Conservation (phyloP, 495 filamentous ascomycete genomes). For the Echria macrotheca region DNA sequence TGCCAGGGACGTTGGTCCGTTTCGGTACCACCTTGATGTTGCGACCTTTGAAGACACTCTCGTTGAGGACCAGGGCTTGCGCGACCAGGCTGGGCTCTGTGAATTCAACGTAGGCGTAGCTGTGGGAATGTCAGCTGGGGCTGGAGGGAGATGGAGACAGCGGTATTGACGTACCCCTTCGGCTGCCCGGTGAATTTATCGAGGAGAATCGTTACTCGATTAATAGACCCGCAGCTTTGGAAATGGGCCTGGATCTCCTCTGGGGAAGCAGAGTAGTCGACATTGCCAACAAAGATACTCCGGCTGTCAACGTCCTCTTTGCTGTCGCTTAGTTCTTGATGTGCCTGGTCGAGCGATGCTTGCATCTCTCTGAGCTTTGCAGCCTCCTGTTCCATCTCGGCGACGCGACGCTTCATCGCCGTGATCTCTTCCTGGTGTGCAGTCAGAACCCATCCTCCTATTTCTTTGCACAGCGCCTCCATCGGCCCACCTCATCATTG, state of each 20-base stretch:
- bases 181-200: conserved; percentile 98
- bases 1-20: conserved; percentile 92
- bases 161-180: conserved; percentile 68
- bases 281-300: conserved; percentile 97
- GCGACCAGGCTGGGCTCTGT: conserved; percentile 89
- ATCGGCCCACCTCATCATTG: conserved; percentile 39
- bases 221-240: conserved; percentile 95
- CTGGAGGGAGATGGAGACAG: background rate
- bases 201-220: conserved; percentile 93
- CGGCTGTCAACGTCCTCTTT: conserved; percentile 94
- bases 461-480: too few species aligned
- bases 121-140: conserved; percentile 34
- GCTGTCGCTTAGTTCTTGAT: conserved; percentile 76
- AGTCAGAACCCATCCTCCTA: conserved; percentile 14
- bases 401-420: conserved; percentile 95
- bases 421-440: conserved; percentile 70
- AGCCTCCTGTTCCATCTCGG: conserved; percentile 98
- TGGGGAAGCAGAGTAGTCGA: conserved; percentile 95
- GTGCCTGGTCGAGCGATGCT: conserved; percentile 76
- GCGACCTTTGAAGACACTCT: conserved; percentile 91
- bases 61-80: conserved; percentile 90
- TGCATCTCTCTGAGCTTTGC: conserved; percentile 98
- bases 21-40: conserved; percentile 98
- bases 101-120: conserved; percentile 99
- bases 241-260: conserved; percentile 99